Base-by-base conservation (phyloP, 257 asterid species). In the Ajuga chamaepitys region DNA sequence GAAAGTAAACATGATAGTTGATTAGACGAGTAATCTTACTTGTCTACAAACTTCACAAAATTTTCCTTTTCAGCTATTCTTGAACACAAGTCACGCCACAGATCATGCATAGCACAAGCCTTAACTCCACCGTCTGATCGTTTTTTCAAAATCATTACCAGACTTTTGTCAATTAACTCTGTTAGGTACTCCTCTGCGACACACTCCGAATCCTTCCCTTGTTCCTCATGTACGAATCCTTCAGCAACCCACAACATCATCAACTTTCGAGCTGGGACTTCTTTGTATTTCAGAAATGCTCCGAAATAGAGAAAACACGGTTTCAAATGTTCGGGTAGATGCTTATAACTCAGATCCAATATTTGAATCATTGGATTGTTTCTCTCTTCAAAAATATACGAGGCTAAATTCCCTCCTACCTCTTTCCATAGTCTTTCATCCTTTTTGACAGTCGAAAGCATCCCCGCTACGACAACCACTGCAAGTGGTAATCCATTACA, bases 401-500 rank as follows among this genome's bases (percentile, higher is more conserved):
- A 30, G 24, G 56, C 14, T 37, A 82, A 48, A 28, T 12, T 70
- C 42, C 9, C 24, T 9, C 20, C 69, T 17, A 79, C 77, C 10
- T 54, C 32, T 42, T 35, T 30, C 82, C 85, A 82, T 0, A 17
- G 26, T 13, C 55, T 62, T 46, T 51, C 62, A 7, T 38, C 66
- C 35, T 16, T 52, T 21, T 21, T 20, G 71, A 16, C 42, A 2
- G 5, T 51, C 13, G 57, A 58, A 40, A 82, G 81, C 28, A 76
- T 50, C 7, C 79, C 82, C 44, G 81, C 83, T n/a, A 74, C 24
- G 13, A 76, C 68, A 57, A 79, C 77, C 7, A 79, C 71, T 3
- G 74, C 59, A 17, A 82, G 75, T 16, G 87, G 84, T 9, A 78
- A 17, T 6, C 86, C 87, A 0, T 20, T 3, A 6, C 82, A 82